Percentiles rank a stretch among this genome's conserved stretches.
Evolutionary conservation across 257 asterid genomes (phyloP).

Genomic region (Capsicum chinense): DNA sequence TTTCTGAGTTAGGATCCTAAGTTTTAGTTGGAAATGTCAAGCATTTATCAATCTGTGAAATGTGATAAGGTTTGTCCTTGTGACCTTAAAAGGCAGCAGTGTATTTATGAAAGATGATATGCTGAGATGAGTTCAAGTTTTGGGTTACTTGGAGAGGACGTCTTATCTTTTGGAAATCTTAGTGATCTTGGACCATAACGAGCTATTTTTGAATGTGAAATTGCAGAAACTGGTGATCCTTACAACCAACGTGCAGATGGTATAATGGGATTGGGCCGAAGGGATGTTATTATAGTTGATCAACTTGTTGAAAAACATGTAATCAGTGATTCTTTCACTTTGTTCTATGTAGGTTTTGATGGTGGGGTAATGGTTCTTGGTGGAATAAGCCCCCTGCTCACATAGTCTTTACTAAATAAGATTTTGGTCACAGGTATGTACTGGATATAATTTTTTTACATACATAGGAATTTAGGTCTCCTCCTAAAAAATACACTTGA

Average conservation of each 20-base stretch:
- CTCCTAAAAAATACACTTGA: conserved; percentile 84
- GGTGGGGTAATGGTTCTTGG: conserved; percentile 99
- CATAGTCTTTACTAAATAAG: conserved; percentile 75
- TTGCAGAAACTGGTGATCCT: conserved; percentile 86
- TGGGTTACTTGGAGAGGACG: conserved; percentile 86
- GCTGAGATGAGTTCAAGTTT: conserved; percentile 97
- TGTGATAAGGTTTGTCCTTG: conserved; percentile 79
- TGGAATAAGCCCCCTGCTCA: conserved; percentile 66
- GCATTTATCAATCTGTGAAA: conserved; percentile 71
- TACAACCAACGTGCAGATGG: conserved; percentile 98
- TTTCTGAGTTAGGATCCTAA: conserved; percentile 68
- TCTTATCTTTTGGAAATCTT: conserved; percentile 82
- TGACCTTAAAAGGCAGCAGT: conserved; percentile 67
- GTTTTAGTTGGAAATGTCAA: conserved; percentile 76
- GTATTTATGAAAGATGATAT: conserved; percentile 83
- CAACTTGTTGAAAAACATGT: conserved; percentile 86
- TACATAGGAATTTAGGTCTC: conserved; percentile 62
- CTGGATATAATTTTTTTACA: conserved; percentile 39
- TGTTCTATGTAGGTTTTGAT: conserved; percentile 95
- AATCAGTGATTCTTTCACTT: conserved; percentile 86
- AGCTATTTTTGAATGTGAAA: conserved; percentile 93
- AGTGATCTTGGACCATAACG: conserved; percentile 84
- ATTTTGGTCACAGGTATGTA: conserved; percentile 83
- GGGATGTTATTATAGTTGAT: conserved; percentile 90
- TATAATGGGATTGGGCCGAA: conserved; percentile 95